Percentiles rank a stretch among this genome's conserved stretches.
phyloP scores from a whole-genome alignment of 2,329 filamentous ascomycete species.

The Sporothrix mexicana region DNA sequence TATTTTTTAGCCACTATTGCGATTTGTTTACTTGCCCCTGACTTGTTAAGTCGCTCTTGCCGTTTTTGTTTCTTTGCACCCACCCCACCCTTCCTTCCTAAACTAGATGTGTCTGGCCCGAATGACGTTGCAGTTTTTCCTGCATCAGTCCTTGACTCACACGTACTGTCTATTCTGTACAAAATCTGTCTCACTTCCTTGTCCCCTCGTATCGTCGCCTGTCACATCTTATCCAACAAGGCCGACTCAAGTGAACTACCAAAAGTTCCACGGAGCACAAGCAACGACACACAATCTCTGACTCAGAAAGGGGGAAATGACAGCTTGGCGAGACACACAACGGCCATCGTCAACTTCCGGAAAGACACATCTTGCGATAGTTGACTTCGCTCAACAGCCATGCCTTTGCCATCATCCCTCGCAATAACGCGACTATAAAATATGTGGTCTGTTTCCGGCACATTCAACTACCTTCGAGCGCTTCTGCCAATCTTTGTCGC shows the following conservation, averaged over 20 bases:
- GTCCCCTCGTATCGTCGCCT: neutral
- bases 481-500: slow-evolving; percentile 47
- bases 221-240: neutral
- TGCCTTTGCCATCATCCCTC: neutral
- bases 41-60: neutral
- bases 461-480: neutral
- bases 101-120: neutral
- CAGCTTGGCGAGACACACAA: neutral
- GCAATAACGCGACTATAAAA: neutral
- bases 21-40: slow-evolving; percentile 1
- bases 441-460: neutral
- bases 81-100: neutral
- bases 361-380: neutral
- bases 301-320: neutral
- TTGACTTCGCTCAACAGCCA: neutral
- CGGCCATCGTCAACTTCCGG: neutral
- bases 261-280: neutral
- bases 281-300: neutral
- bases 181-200: neutral
- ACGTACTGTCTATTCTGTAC: too few relatives aligned
- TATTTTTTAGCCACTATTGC: neutral
- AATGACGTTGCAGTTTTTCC: too few relatives aligned
- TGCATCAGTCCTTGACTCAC: too few relatives aligned
- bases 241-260: neutral
- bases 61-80: neutral